Conservation (phyloP, 2,329 filamentous ascomycete genomes). For the Magnaporthiopsis incrustans region DNA sequence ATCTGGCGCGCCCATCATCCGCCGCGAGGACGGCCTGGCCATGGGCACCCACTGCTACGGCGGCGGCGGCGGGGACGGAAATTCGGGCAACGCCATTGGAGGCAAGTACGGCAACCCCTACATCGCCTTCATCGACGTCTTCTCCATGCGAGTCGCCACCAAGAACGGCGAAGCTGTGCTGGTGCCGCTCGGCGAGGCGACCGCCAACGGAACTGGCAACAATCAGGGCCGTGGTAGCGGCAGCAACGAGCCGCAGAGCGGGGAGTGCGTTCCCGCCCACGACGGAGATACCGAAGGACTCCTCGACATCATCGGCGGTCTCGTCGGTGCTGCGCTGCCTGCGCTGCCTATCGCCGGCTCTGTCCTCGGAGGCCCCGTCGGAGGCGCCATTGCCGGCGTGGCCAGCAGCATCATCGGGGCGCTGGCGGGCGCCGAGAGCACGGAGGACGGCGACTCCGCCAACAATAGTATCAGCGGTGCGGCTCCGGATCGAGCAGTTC, state of each 20-base stretch:
- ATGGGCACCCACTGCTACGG: slow-evolving; percentile 23
- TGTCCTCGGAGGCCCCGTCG: neutral
- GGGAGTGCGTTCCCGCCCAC: too few relatives aligned
- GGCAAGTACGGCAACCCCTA: slow-evolving; percentile 17
- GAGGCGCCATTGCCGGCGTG: neutral
- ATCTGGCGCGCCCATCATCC: slow-evolving; percentile 20
- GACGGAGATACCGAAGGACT: too few relatives aligned
- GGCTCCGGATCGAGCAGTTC: slow-evolving; percentile 14
- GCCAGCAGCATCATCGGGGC: neutral
- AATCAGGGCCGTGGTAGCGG: neutral
- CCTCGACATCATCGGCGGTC: too few relatives aligned
- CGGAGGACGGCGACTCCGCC: neutral
- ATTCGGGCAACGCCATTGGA: slow-evolving; percentile 20
- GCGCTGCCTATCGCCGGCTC: neutral
- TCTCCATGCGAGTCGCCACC: neutral
- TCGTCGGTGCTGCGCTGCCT: too few relatives aligned
- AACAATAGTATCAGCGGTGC: neutral
- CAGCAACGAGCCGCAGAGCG: too few relatives aligned
- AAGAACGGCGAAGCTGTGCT: neutral
- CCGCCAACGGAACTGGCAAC: slow-evolving; percentile 6
- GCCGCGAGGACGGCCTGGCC: slow-evolving; percentile 7
- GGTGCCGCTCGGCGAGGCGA: neutral
- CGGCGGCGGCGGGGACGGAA: slow-evolving; percentile 14
- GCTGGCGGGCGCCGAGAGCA: neutral
- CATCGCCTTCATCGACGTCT: slow-evolving; percentile 11